Conservation (phyloP, 495 filamentous ascomycete species). For the Aspergillus steynii region DNA sequence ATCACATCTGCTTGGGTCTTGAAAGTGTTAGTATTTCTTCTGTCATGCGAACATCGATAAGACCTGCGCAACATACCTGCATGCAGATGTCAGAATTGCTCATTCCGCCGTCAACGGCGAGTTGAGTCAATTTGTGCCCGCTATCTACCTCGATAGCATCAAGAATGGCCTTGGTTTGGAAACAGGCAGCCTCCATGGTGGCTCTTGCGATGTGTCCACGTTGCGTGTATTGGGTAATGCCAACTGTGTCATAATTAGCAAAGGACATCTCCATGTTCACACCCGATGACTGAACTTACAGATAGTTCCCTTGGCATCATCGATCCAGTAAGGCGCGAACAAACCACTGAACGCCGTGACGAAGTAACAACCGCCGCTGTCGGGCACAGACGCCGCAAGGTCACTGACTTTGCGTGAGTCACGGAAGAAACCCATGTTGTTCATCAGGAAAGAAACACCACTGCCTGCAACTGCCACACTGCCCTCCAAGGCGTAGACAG, state of each 20-base stretch:
- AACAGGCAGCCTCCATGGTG: conserved; percentile 93
- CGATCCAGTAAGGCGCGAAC: conserved; percentile 98
- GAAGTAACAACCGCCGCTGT: conserved; percentile 90
- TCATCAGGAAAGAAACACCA: conserved; percentile 86
- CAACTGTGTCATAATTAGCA: conserved; percentile 50
- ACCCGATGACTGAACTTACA: conserved; percentile 51
- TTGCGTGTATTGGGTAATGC: conserved; percentile 88
- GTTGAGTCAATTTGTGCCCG: conserved; percentile 68
- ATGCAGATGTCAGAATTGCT: conserved; percentile 92
- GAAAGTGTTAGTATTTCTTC: conserved; percentile 15
- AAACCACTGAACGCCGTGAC: conserved; percentile 96
- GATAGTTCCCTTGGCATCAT: conserved; percentile 89
- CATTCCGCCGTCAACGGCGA: conserved; percentile 94
- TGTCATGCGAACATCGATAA: not conserved
- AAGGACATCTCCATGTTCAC: not conserved
- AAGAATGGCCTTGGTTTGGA: conserved; percentile 92
- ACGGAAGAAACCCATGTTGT: conserved; percentile 83
- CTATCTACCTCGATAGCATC: conserved; percentile 95
- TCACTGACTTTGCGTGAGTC: conserved; percentile 79
- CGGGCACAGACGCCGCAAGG: conserved; percentile 76
- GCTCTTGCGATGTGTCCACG: conserved; percentile 91
- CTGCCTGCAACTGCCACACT: conserved; percentile 90
- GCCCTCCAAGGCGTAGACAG: conserved; percentile 89
- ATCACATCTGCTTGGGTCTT: conserved; percentile 89
- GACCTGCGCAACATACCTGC: conserved; percentile 61